Base-by-base conservation (phyloP, 2,329 filamentous ascomycete genomes). In the Verticillium tricorpus region DNA sequence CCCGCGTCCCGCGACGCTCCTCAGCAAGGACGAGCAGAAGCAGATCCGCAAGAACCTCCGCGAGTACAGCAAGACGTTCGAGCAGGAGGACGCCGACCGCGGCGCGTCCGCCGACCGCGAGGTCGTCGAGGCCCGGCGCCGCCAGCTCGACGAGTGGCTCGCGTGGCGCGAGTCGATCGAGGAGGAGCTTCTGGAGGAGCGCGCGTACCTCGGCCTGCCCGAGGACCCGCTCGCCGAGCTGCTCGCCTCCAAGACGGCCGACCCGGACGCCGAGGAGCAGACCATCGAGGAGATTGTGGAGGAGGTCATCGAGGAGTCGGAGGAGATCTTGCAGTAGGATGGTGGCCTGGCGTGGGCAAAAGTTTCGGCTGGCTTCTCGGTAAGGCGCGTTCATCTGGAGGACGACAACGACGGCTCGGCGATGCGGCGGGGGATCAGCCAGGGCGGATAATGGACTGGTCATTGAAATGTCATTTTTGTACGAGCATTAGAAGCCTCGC, bases 1-100 rank as follows among this genome's bases (percentile, higher is more conserved):
- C 55, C 95, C 95, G 22, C 90, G 95, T 54, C 95, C 95, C 22
- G 76, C 91, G 8, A 95, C 92, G n/a, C 87, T 99, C 65, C 89
- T 99, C 62, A 89, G 86, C 76, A 97, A 97, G 81, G 94, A 98
- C 66, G 94, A 99, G 82, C 95, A 98, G 82, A 96, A 97, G 84
- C 86, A 90, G 72, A 92, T 98, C 72, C 94, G 96, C 81, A 97
- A 97, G 87, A 99, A 97, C 79, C 88, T 99, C 61, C 91, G 94
- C 69, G 95, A 98, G 78, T 99, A 97, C 86, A 92, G 89, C 76
- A 91, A 92, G 74, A 83, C 91, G 67, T 99, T 99, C 76, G 95
- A 99, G 69, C 92, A 97, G 79, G 90, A 97, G 75, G 96, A 99
- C 77, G 87, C 90, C 66, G 93, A 96, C 74, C 93, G 94, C 73